Evolutionary conservation across 192 early-diverging fungal genomes (phyloP).

Genomic region (Backusella australiensis): DNA sequence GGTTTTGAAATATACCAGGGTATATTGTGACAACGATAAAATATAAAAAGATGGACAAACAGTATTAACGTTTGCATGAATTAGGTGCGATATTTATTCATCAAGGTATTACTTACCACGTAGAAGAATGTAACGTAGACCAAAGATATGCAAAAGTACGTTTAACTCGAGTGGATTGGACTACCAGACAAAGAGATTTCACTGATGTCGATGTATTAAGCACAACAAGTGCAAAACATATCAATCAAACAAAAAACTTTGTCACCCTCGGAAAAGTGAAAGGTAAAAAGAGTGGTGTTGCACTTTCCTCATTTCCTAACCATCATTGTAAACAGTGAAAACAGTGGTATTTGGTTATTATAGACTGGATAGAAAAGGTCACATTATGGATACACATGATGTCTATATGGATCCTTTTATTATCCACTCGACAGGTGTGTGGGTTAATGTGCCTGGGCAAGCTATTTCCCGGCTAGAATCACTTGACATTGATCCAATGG

Average conservation of each 20-base stretch:
- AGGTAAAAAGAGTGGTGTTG: slow-evolving; percentile 10
- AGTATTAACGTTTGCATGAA: background rate
- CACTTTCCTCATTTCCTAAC: background rate
- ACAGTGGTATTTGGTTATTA: slow-evolving; percentile 58
- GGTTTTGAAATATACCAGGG: slow-evolving; percentile 60
- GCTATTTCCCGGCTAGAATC: slow-evolving; percentile 13
- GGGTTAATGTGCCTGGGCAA: slow-evolving; percentile 40
- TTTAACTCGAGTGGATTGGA: slow-evolving; percentile 46
- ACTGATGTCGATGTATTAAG: slow-evolving; percentile 49
- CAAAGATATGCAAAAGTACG: slow-evolving; percentile 42
- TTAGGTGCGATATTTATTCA: slow-evolving; percentile 61
- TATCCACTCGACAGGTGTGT: slow-evolving; percentile 37
- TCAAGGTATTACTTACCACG: slow-evolving; percentile 52
- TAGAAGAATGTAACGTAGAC: slow-evolving; percentile 51
- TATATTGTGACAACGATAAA: background rate
- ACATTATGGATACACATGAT: slow-evolving; percentile 47
- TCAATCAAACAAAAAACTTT: background rate
- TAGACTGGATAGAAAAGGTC: slow-evolving; percentile 44
- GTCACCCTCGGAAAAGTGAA: slow-evolving; percentile 24
- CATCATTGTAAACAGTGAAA: slow-evolving; percentile 31
- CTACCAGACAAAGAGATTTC: slow-evolving; percentile 51
- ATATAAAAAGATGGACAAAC: background rate
- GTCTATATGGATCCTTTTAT: slow-evolving; percentile 49
- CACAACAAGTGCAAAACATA: background rate
- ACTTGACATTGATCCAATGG: slow-evolving; percentile 41